A percentile compares a stretch with the other conserved stretches of the same genome.
Evolutionary conservation across 148 eudicot species (phyloP).

Genomic region (Nepenthes gracilis): DNA sequence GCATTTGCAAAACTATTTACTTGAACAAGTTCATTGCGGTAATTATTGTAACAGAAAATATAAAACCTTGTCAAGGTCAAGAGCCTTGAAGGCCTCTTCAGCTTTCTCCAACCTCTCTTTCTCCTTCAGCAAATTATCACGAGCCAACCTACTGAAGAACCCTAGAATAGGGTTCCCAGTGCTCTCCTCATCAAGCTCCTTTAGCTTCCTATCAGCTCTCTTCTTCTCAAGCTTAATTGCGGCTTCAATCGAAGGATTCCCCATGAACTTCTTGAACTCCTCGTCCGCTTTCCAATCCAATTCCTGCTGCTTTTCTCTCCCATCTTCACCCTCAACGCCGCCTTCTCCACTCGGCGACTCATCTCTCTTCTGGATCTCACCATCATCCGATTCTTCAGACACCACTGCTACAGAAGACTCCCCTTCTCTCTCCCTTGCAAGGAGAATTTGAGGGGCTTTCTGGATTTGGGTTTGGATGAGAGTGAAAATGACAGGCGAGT

Average conservation of each 20-base stretch:
- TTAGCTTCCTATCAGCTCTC: constrained; percentile 81
- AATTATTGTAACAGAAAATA: not conserved
- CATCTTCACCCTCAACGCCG: constrained; percentile 6
- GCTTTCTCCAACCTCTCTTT: constrained; percentile 63
- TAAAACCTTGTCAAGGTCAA: constrained; percentile 85
- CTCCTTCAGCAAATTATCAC: constrained; percentile 56
- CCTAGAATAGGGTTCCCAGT: constrained; percentile 51
- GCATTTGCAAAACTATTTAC: too few species aligned
- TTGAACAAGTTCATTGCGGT: too few species aligned
- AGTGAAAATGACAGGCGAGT: constrained; percentile 9
- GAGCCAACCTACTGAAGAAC: constrained; percentile 35
- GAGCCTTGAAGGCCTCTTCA: constrained; percentile 77
- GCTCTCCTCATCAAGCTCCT: constrained; percentile 66
- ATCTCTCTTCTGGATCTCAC: constrained; percentile 20
- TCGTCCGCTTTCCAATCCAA: constrained; percentile 87
- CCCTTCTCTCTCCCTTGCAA: constrained; percentile 36
- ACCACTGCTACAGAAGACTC: constrained; percentile 28
- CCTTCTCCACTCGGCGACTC: constrained; percentile 5
- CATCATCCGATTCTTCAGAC: constrained; percentile 14
- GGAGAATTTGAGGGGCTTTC: constrained; percentile 19
- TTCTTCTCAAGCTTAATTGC: constrained; percentile 95
- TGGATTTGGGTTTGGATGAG: constrained; percentile 16
- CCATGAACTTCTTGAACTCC: constrained; percentile 96
- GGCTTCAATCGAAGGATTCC: constrained; percentile 91
- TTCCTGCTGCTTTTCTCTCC: constrained; percentile 41